A percentile compares a stretch with the other conserved stretches of the same genome.
Conservation (phyloP, 441 rosid genomes). For the Dalechampia spathulata region DNA sequence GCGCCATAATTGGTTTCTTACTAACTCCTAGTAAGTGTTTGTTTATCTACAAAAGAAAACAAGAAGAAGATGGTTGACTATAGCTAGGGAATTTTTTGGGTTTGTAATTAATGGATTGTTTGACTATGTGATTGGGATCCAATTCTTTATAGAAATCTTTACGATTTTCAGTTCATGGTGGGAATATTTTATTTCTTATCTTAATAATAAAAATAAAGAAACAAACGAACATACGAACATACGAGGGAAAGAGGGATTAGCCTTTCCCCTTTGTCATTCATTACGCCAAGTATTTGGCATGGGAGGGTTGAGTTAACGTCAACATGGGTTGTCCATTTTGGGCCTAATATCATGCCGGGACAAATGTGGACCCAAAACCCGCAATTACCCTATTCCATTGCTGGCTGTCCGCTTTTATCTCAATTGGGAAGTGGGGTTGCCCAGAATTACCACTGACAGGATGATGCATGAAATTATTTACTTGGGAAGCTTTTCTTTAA, state of each 20-base stretch:
- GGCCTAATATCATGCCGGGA: neutral
- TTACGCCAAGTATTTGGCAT: neutral
- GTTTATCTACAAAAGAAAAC: neutral
- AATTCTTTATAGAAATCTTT: neutral
- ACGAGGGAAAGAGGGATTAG: neutral
- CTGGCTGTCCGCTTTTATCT: too few species aligned
- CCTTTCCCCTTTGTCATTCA: neutral
- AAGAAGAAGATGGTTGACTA: neutral
- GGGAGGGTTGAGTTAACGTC: neutral
- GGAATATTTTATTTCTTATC: neutral
- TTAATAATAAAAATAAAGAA: neutral
- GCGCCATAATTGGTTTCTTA: neutral
- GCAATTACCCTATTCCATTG: neutral
- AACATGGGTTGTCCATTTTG: conserved; percentile 5
- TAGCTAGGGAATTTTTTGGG: neutral
- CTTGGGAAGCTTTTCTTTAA: too few species aligned
- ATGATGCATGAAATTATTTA: too few species aligned
- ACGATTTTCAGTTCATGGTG: neutral
- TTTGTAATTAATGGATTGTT: neutral
- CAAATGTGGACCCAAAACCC: neutral
- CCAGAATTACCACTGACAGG: too few species aligned
- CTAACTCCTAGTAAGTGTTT: neutral
- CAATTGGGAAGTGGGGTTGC: too few species aligned
- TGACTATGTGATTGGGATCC: too few species aligned
- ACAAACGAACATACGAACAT: too few species aligned